phyloP scores from a whole-genome alignment of 306 rosid species.

The barrel medic (Medicago truncatula) region MtrunA17r5.0-ANR NC_053042.1:32563001-32563500 shows the following conservation, averaged over 20 bases:
- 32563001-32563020: too few species aligned
- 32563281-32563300: background rate
- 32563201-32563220: slow-evolving; percentile 74
- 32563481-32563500: slow-evolving; percentile 78
- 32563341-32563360: too few species aligned
- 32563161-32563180: slow-evolving; percentile 84
- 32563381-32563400: slow-evolving; percentile 27
- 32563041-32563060: background rate
- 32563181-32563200: slow-evolving; percentile 67
- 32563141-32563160: slow-evolving; percentile 47
- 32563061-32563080: slow-evolving; percentile 31
- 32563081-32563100: slow-evolving; percentile 82
- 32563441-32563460: too few species aligned
- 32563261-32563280: background rate
- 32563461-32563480: slow-evolving; percentile 77
- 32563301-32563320: background rate
- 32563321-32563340: too few species aligned
- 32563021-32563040: too few species aligned
- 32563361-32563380: slow-evolving; percentile 31
- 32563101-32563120: slow-evolving; percentile 81
- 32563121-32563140: slow-evolving; percentile 71
- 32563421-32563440: too few species aligned
- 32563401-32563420: too few species aligned
- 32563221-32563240: slow-evolving; percentile 72
- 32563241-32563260: slow-evolving; percentile 61